These are phyloP conservation scores for Prunus davidiana DNA, from an alignment of 306 rosid species.

Conservation along the genomic window DNA sequence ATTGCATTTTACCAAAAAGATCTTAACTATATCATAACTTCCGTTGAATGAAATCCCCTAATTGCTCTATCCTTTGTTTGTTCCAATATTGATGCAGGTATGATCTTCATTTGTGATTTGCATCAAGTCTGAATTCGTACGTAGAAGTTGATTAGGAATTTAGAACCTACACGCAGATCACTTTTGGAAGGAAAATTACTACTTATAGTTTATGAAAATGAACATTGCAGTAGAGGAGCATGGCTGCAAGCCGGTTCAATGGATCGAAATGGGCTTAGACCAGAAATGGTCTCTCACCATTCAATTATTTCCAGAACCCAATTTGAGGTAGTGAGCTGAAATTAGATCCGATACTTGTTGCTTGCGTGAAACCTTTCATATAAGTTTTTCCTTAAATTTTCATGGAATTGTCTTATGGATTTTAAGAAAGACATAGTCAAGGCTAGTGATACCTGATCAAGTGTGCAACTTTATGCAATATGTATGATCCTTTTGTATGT, in stretches of 20 bases:
- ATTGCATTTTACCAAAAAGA: too few species aligned
- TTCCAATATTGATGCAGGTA: neutral
- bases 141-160: conserved; percentile 4
- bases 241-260: conserved; percentile 34
- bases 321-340: conserved; percentile 42
- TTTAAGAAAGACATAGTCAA: neutral
- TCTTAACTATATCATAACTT: too few species aligned
- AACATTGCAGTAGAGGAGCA: conserved; percentile 43
- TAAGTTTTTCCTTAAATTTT: neutral
- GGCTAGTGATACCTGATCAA: too few species aligned
- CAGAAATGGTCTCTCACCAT: conserved; percentile 33
- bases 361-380: neutral
- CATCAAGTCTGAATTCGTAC: conserved; percentile 4
- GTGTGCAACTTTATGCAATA: too few species aligned
- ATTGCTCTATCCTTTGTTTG: neutral
- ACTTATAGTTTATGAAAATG: neutral
- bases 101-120: conserved; percentile 19
- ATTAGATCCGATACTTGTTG: neutral
- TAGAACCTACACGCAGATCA: neutral
- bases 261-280: conserved; percentile 36
- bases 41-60: too few species aligned
- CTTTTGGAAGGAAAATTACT: neutral
- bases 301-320: conserved; percentile 16
- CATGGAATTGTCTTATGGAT: neutral
- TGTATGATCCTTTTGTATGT: too few species aligned